phyloP scores from a whole-genome alignment of 768 basidiomycete genomes.

The Mycena belliarum region DNA sequence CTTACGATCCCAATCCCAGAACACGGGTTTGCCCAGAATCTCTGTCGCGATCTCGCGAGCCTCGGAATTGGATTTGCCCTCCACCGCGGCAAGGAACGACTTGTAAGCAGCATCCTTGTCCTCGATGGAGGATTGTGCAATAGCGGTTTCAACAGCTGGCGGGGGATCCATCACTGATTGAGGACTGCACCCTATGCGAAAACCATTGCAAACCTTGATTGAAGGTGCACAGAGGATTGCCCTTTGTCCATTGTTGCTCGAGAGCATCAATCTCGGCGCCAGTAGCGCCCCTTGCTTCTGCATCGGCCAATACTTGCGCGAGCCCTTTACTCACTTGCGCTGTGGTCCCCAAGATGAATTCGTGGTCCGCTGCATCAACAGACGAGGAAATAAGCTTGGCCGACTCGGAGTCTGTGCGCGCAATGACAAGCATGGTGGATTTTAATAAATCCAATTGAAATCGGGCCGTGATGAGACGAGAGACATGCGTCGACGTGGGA shows the following conservation, averaged over 20 bases:
- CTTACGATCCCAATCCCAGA: slow-evolving; percentile 89
- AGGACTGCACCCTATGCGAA: no score
- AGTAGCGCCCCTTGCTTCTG: slow-evolving; percentile 60
- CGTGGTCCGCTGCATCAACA: slow-evolving; percentile 81
- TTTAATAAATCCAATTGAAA: slow-evolving; percentile 92
- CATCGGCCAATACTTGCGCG: slow-evolving; percentile 69
- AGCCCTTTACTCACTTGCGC: slow-evolving; percentile 50
- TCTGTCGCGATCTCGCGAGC: slow-evolving; percentile 74
- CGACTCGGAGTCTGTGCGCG: slow-evolving; percentile 90
- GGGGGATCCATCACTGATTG: background rate
- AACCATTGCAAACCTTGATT: slow-evolving; percentile 59
- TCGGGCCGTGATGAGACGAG: slow-evolving; percentile 80
- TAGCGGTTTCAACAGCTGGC: slow-evolving; percentile 63
- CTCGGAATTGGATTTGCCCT: slow-evolving; percentile 71
- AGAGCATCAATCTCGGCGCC: slow-evolving; percentile 72
- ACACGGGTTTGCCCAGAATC: slow-evolving; percentile 67
- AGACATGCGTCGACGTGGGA: slow-evolving; percentile 83
- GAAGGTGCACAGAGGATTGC: slow-evolving; percentile 76
- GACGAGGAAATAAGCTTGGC: slow-evolving; percentile 83
- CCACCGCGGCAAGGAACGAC: slow-evolving; percentile 56
- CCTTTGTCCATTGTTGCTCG: slow-evolving; percentile 74
- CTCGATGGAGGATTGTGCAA: slow-evolving; percentile 46
- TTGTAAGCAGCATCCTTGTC: slow-evolving; percentile 59
- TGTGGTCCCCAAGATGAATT: slow-evolving; percentile 69
- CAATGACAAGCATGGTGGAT: slow-evolving; percentile 85